Conservation (phyloP, 306 rosid genomes). For the Oxytropis ochrocephala region DNA sequence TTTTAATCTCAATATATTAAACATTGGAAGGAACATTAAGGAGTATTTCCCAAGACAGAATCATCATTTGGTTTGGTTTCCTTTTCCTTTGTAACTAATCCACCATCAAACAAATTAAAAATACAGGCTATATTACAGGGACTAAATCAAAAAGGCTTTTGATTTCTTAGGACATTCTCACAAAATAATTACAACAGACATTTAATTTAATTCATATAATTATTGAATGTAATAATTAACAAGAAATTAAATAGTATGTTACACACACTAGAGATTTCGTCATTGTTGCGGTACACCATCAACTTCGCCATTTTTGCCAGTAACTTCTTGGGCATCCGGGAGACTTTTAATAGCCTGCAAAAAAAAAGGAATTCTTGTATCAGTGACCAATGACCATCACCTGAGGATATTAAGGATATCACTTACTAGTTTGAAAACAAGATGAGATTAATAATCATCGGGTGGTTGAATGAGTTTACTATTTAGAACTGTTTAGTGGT, state of each 20-base stretch:
- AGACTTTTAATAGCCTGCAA: conserved; percentile 55
- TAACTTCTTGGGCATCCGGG: conserved; percentile 33
- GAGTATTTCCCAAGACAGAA: neutral
- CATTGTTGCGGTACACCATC: conserved; percentile 20
- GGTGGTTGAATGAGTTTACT: neutral
- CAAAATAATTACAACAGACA: no score
- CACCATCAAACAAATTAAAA: no score
- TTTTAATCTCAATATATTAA: neutral
- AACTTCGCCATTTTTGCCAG: conserved; percentile 3
- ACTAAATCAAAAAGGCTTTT: no score
- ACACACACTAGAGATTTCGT: neutral
- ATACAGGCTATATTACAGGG: no score
- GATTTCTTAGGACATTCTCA: no score
- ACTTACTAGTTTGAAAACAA: neutral
- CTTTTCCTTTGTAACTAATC: no score
- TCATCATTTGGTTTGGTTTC: neutral
- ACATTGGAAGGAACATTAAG: neutral
- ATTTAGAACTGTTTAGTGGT: neutral
- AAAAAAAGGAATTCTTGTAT: neutral
- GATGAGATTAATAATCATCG: neutral
- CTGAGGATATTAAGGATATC: neutral
- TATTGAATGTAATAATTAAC: neutral
- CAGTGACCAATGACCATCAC: neutral
- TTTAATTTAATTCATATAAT: neutral
- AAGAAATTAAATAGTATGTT: neutral